Evolutionary conservation across 2,329 filamentous ascomycete species (phyloP).

Genomic region (Diaporthe capsici): DNA sequence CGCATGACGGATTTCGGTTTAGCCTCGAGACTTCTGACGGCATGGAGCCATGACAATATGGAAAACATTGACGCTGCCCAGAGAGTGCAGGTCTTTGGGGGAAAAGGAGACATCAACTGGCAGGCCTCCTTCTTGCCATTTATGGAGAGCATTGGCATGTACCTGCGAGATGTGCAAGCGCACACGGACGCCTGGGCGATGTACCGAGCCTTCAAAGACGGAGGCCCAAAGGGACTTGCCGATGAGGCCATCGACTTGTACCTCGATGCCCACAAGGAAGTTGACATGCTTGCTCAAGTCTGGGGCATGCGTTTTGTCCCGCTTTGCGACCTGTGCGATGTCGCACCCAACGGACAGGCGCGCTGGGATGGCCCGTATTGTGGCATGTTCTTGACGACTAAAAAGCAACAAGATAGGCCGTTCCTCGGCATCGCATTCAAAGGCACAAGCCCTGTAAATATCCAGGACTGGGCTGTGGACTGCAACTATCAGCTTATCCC

Average conservation of each 20-base stretch:
- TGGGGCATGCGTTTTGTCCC: conserved; percentile 17
- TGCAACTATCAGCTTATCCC: neutral
- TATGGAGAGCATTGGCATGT: conserved; percentile 7
- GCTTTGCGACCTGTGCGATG: neutral
- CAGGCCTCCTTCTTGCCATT: neutral
- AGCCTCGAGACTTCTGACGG: neutral
- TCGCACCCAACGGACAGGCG: neutral
- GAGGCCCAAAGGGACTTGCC: neutral
- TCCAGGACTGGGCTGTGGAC: conserved; percentile 10
- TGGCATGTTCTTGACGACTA: neutral
- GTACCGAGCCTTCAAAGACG: neutral
- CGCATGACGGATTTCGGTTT: neutral
- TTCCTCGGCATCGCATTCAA: conserved; percentile 9
- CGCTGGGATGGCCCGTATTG: conserved; percentile 6
- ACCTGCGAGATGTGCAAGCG: neutral
- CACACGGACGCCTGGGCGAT: neutral
- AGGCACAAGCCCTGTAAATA: neutral
- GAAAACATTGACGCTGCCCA: neutral
- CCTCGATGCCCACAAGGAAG: neutral
- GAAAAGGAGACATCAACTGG: neutral
- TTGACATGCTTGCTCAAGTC: neutral
- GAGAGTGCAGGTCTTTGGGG: neutral
- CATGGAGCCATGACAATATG: conserved; percentile 3
- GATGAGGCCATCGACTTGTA: neutral
- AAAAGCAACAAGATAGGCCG: neutral